Percentiles rank a stretch among this genome's conserved stretches.
phyloP scores from a whole-genome alignment of 164 flowering plant genomes.

The Brasenia schreberi region DNA sequence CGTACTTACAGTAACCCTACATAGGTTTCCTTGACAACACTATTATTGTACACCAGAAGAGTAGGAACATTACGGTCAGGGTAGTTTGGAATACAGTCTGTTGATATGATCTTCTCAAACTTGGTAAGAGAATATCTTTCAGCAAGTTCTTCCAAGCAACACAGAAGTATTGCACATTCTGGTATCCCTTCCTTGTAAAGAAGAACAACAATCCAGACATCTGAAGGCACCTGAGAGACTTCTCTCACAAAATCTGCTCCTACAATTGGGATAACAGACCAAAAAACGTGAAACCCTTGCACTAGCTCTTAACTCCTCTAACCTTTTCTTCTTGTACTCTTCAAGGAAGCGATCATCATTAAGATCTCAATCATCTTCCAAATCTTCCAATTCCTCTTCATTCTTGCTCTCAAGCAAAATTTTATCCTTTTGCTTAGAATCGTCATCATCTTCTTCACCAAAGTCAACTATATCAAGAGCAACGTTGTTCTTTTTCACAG shows the following conservation, averaged over 20 bases:
- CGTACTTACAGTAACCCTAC: slow-evolving; percentile 80
- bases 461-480: too few relatives aligned
- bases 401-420: slow-evolving; percentile 63
- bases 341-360: slow-evolving; percentile 90
- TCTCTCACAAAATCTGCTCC: slow-evolving; percentile 92
- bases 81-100: slow-evolving; percentile 92
- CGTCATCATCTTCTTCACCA: slow-evolving; percentile 37
- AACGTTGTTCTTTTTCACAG: too few relatives aligned
- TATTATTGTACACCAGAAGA: slow-evolving; percentile 69
- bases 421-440: slow-evolving; percentile 50
- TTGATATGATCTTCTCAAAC: slow-evolving; percentile 88
- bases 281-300: slow-evolving; percentile 53
- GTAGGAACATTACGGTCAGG: slow-evolving; percentile 92
- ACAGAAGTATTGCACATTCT: slow-evolving; percentile 53
- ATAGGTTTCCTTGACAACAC: slow-evolving; percentile 84
- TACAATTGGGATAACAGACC: slow-evolving; percentile 72
- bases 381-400: slow-evolving; percentile 79
- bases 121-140: slow-evolving; percentile 72
- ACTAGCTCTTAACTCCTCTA: slow-evolving; percentile 71
- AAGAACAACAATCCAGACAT: slow-evolving; percentile 94
- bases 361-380: slow-evolving; percentile 69
- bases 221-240: slow-evolving; percentile 84
- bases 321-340: slow-evolving; percentile 94
- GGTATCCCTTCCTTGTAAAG: slow-evolving; percentile 88
- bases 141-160: slow-evolving; percentile 73